Base-by-base conservation (phyloP, 1,139 yeast species). In the Sugiyamaella paludigena region DNA sequence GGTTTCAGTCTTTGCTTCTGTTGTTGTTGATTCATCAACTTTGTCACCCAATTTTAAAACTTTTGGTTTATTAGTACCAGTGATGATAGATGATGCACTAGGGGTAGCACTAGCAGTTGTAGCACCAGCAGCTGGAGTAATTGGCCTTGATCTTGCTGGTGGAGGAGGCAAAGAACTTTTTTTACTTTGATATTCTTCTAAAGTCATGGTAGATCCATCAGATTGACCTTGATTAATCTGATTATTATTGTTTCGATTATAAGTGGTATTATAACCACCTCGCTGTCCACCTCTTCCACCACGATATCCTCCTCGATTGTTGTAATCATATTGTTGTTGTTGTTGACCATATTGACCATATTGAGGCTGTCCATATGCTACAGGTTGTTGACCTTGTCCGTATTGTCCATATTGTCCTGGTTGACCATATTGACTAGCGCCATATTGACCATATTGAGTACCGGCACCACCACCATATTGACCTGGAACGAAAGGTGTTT, bases 151-250 rank as follows among this genome's bases (percentile, higher is more conserved):
- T 36, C 45, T 45, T 11, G 41, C 51, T 28, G 50, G 55, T 34
- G 46, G 53, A 26, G 48, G 54, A 10, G 53, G 57, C 40, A 43
- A 42, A 19, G 55, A 52, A 15, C 50, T 71, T 64, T 83, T 80
- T 68, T 83, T 84, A 66, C 84, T 84, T 69, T 87, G 87, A 72
- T 83, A 88, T 64, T 89, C 96, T 50, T 89, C 95, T 61, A 89
- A 76, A 35, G 95, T 81, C 89, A 87, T 83, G 46, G 92, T 94
- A 47, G 50, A 55, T 34, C 49, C 54, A 35, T 58, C 61, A n/a
- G 58, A 56, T 55, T 60, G 60, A 41, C 55, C 55, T 51, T 61
- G 61, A 42, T 56, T 54, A 50, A 60, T 55, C 54, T 62, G 52
- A 58, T 58, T 56, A 52, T 61, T 62, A 54, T 65, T 56, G 54